phyloP scores from a whole-genome alignment of 108 stramenopile species.

The Seminavis robusta region DNA sequence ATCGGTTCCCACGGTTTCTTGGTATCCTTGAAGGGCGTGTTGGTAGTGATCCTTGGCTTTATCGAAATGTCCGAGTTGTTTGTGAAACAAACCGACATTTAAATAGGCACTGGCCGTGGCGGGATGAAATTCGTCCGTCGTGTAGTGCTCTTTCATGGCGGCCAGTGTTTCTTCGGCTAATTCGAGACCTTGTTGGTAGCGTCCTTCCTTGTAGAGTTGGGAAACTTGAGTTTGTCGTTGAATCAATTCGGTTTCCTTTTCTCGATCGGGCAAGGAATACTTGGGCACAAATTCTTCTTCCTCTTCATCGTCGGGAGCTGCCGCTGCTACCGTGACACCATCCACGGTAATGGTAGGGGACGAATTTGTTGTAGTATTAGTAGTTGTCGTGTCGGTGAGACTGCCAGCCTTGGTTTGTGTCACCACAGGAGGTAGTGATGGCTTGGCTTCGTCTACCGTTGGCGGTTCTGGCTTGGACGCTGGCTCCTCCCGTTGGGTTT shows the following conservation, averaged over 20 bases:
- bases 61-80: conserved; percentile 63
- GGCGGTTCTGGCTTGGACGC: no score
- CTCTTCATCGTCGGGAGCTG: neutral
- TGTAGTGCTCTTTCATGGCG: conserved; percentile 52
- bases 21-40: conserved; percentile 57
- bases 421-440: no score
- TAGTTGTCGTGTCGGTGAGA: no score
- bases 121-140: conserved; percentile 69
- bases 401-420: no score
- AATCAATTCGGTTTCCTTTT: conserved; percentile 60
- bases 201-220: conserved; percentile 54
- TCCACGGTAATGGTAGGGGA: no score
- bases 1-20: conserved; percentile 69
- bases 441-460: no score
- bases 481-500: no score
- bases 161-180: conserved; percentile 34
- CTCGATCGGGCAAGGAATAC: conserved; percentile 39
- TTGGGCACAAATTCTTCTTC: conserved; percentile 7
- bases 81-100: conserved; percentile 78
- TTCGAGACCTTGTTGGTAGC: conserved; percentile 53
- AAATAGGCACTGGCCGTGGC: conserved; percentile 81
- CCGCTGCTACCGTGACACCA: no score
- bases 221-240: conserved; percentile 52
- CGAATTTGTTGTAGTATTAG: no score
- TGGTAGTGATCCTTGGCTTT: conserved; percentile 60